Evolutionary conservation across 179 eudicot species (phyloP), one percentile per base, ranked within the genome.

Genomic region (Silene noctiflora): DNA sequence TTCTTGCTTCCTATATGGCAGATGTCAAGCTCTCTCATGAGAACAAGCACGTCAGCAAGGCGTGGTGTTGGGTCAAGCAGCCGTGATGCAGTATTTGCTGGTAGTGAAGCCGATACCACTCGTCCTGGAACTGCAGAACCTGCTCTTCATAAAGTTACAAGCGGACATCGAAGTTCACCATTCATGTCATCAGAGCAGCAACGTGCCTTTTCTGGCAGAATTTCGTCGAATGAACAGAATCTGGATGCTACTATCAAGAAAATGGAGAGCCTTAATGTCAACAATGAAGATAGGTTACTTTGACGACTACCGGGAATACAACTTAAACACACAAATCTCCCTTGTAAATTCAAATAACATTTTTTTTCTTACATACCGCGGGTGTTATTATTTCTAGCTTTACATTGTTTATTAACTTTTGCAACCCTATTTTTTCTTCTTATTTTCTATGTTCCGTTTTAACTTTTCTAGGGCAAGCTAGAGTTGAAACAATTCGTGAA

Each of bases 41-140:
- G 83, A 83, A 77, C 91, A 53, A 84, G 90, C 80, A 86, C 90
- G 69, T 89, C 97, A 13, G 86, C 91, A 56, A 89, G 89, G 86
- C 87, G 89, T 69, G 89, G 85, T 61, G 87, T 80, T 42, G 89
- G 91, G 63, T 91, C 98, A 29, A 89, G 97, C 74, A 95, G 93
- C 78, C 95, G 93, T 22, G 99, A 93, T 63, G 87, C 91, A 17
- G 89, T 80, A 63, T 82, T 84, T 59, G 66, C 82, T 3, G 92
- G 88, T 68, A 82, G 76, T 42, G 93, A 91, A n/a, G 73, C 82
- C 12, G 96, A 88, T 42, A 81, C 86, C 12, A 85, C 91, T 4
- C 94, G 85, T 33, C 67, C 72, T 55, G 75, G 84, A 10, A 75
- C 87, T 6, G 90, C 84, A 20, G 85, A 85, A 29, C 81, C 87